Base-by-base conservation (phyloP, 768 basidiomycete genomes). In the Thelephora ganbajun region DNA sequence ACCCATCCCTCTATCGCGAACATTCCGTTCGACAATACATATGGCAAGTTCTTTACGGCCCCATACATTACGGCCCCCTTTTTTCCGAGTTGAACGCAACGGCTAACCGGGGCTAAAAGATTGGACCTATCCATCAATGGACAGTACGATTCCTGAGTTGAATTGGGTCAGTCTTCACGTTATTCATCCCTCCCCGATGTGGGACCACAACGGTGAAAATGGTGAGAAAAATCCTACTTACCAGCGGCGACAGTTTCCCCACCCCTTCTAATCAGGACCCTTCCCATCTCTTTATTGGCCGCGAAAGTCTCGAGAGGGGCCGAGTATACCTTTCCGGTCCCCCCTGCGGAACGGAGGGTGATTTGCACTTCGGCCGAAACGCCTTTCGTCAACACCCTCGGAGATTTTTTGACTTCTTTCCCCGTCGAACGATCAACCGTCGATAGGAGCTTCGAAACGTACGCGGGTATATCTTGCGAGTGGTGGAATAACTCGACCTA, bases 201-300 rank as follows among this genome's bases (percentile, higher is more conserved):
- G 26, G 9, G 26, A 9, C 26, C 9, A 30, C 4, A 30, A 30
- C 4, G n/a, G n/a, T n/a, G 9, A 30, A 5, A 18, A 22, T 41
- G 39, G 39, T 11, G 39, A 7, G 39, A 22, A 16, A 16, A 41
- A 22, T 7, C 14, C 9, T 7, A 45, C 57, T 43, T 48, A 62
- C 92, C 93, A 41, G 93, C 93, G 35, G 81, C 90, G 50, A 99
- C 85, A 0, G 96, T 97, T 66, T 97, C 93, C 0, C 96, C 96
- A 26, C 79, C 80, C 47, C 94, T 69, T 39, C 96, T 70, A 49
- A 99, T 69, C 52, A 99, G 59, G 45, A 99, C 74, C 43, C 96
- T 68, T 0, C 96, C 96, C 96, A 98, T 96, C 48, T 93, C 88
- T 63, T 98, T 99, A 66, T 93, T 98, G 6, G 66, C 66, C 1